Evolutionary conservation across 257 asterid genomes (phyloP).

Genomic region (Vinca minor): DNA sequence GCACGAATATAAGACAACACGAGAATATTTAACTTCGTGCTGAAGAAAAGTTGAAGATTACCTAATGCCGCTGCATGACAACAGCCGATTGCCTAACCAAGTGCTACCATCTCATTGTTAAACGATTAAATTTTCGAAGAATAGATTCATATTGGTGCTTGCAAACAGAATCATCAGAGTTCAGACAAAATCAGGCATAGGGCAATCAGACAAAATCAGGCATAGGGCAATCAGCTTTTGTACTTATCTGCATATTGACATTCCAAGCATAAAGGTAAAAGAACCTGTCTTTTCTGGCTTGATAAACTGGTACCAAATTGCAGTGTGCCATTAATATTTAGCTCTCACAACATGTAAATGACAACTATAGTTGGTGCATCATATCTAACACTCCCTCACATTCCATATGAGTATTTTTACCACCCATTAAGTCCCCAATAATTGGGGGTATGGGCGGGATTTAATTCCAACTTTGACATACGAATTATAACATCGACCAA

Average conservation of each 20-base stretch:
- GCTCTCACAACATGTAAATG: neutral
- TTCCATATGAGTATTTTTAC: too few species aligned
- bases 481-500: neutral
- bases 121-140: neutral
- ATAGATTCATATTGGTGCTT: neutral
- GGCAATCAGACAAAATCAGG: neutral
- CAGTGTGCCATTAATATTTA: neutral
- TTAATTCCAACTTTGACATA: neutral
- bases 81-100: neutral
- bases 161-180: neutral
- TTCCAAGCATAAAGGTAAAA: too few species aligned
- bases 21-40: neutral
- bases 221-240: neutral
- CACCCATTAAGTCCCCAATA: too few species aligned
- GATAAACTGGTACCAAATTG: neutral
- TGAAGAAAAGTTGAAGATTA: neutral
- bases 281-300: neutral
- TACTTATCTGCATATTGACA: neutral
- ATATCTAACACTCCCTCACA: neutral
- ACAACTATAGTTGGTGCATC: neutral
- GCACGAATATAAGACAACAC: conserved; percentile 5
- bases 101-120: neutral
- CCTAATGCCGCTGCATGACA: neutral
- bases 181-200: neutral
- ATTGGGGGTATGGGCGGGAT: neutral